Percentiles rank a stretch among this genome's conserved stretches.
Evolutionary conservation across 352 stramenopile genomes (phyloP).

Genomic region (Globisporangium iwayamae): DNA sequence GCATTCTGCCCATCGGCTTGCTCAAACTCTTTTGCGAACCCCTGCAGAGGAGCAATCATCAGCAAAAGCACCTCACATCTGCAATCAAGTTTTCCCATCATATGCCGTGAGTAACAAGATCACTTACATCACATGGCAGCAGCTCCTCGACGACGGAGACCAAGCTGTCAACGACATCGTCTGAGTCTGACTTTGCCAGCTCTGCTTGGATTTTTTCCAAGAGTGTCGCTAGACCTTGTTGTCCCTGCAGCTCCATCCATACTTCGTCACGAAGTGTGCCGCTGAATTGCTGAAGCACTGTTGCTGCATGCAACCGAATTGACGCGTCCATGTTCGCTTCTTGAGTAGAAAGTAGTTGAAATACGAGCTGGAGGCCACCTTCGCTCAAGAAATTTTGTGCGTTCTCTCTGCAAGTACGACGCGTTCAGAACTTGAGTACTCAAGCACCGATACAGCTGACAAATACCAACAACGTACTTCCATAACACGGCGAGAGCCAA

Average conservation of each 20-base stretch:
- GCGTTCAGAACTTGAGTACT: not conserved
- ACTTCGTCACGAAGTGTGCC: constrained; percentile 5
- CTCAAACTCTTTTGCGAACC: constrained; percentile 7
- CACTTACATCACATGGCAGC: constrained; percentile 7
- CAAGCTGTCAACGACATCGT: not conserved
- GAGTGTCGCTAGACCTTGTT: constrained; percentile 2
- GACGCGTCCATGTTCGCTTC: not conserved
- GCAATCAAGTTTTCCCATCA: not conserved
- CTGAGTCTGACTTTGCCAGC: not conserved
- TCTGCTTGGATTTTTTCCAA: not conserved
- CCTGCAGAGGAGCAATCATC: not conserved
- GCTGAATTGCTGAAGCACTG: not conserved
- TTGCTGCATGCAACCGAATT: not conserved
- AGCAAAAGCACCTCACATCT: not conserved
- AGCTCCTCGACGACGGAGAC: not conserved
- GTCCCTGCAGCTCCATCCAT: constrained; percentile 3
- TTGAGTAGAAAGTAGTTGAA: not conserved
- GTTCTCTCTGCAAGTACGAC: constrained; percentile 3
- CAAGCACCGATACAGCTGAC: not conserved
- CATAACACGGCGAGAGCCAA: constrained; percentile 25
- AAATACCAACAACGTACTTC: constrained; percentile 16
- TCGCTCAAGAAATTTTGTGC: not conserved
- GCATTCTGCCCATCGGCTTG: not conserved
- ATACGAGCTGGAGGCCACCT: not conserved
- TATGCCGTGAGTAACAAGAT: not conserved